phyloP scores from a whole-genome alignment of 75 land plant genomes.

The Selaginella tamariscina region DNA sequence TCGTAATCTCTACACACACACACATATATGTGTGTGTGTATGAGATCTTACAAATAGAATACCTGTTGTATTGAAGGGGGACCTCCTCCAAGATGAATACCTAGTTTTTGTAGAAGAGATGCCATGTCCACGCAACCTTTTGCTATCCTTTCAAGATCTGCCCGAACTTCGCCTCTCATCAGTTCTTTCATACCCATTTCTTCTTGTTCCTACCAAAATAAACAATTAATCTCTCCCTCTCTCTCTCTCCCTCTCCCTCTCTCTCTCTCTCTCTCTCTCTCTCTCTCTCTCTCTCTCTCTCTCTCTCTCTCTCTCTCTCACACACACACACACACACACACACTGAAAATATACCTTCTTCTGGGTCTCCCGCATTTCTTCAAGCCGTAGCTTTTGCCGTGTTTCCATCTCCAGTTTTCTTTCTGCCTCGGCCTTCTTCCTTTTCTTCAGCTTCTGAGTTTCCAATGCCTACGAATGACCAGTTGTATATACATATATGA shows the following conservation, averaged over 20 bases:
- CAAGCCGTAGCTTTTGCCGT: constrained; percentile 70
- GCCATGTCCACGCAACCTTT: constrained; percentile 58
- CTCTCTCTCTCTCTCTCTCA: no score
- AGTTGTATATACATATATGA: background rate
- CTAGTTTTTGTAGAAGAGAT: constrained; percentile 55
- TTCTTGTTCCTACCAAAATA: constrained; percentile 71
- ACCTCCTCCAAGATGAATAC: constrained; percentile 55
- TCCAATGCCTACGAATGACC: constrained; percentile 45
- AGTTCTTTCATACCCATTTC: constrained; percentile 55
- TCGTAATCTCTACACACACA: no score
- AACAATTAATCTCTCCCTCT: no score
- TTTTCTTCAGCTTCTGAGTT: constrained; percentile 49
- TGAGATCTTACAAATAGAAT: no score
- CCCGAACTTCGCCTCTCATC: constrained; percentile 43
- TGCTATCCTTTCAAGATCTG: constrained; percentile 48
- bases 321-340: no score
- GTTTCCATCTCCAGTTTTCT: constrained; percentile 62
- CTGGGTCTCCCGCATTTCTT: constrained; percentile 58
- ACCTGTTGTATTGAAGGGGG: constrained; percentile 47
- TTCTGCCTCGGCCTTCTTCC: constrained; percentile 51
- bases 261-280: no score
- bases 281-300: no score
- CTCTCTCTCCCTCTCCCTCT: no score
- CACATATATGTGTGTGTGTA: no score
- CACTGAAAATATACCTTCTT: constrained; percentile 54